Evolutionary conservation across 1,284 basidiomycete genomes (phyloP).

Genomic region (Ustilago curta): DNA sequence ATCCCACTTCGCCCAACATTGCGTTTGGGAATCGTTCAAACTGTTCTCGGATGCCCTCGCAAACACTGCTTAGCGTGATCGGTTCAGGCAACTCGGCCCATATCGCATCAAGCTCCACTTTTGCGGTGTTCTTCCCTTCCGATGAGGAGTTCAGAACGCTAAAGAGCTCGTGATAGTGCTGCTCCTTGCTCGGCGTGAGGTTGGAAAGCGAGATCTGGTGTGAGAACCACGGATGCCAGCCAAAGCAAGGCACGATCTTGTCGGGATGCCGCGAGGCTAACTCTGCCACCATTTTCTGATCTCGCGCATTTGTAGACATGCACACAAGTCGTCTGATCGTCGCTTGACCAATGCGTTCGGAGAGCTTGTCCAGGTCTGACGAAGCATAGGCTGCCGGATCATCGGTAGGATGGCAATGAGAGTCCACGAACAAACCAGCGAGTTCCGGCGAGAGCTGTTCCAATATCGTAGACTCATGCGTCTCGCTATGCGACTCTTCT

Average conservation of each 20-base stretch:
- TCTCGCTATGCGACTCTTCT: neutral
- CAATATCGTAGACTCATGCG: neutral
- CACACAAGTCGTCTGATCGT: conserved; percentile 40
- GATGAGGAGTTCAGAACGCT: neutral
- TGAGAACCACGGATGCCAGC: conserved; percentile 64
- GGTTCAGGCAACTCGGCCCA: conserved; percentile 56
- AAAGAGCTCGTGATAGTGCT: conserved; percentile 57
- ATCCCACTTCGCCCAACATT: conserved; percentile 63
- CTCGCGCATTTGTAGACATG: conserved; percentile 61
- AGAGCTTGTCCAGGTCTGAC: conserved; percentile 31
- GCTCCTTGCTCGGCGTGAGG: conserved; percentile 24
- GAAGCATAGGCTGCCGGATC: conserved; percentile 44
- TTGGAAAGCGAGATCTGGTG: conserved; percentile 59
- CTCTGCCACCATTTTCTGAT: conserved; percentile 57
- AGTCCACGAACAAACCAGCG: conserved; percentile 39
- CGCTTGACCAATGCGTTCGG: conserved; percentile 14
- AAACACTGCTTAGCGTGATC: conserved; percentile 34
- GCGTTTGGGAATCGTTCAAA: conserved; percentile 55
- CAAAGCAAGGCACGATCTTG: conserved; percentile 56
- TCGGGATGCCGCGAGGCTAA: conserved; percentile 29
- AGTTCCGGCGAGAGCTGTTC: conserved; percentile 5
- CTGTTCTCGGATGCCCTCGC: conserved; percentile 30
- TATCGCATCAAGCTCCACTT: conserved; percentile 43
- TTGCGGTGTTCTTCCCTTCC: neutral
- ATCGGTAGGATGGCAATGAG: conserved; percentile 66